phyloP scores from a whole-genome alignment of 1,284 basidiomycete genomes.

The Leccinum fallax region DNA sequence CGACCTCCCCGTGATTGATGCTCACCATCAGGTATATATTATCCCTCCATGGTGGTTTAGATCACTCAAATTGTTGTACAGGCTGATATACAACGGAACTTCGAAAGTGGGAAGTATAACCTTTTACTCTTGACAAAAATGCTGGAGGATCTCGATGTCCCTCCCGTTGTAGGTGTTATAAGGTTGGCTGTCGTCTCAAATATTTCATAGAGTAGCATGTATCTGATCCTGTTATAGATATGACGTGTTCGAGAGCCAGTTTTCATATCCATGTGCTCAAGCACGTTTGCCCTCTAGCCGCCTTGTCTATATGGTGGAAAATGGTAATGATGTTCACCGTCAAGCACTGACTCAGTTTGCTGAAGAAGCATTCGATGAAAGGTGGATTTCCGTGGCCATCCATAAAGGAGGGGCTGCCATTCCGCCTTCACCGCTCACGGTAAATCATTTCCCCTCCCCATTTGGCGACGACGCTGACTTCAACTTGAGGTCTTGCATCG shows the following conservation, averaged over 20 bases:
- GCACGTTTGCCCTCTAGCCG: constrained; percentile 50
- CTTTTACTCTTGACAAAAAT: constrained; percentile 61
- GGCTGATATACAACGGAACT: constrained; percentile 43
- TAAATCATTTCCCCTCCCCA: constrained; percentile 44
- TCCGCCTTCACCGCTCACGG: constrained; percentile 47
- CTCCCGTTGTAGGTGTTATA: constrained; percentile 56
- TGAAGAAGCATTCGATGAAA: constrained; percentile 27
- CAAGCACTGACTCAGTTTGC: constrained; percentile 45
- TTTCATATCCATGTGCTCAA: constrained; percentile 52
- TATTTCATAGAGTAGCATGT: constrained; percentile 4
- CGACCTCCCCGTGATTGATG: constrained; percentile 33
- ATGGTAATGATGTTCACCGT: constrained; percentile 55
- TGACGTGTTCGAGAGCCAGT: constrained; percentile 61
- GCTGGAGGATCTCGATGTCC: constrained; percentile 59
- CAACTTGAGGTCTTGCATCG: constrained; percentile 28
- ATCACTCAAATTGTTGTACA: constrained; percentile 17
- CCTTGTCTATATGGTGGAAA: constrained; percentile 65
- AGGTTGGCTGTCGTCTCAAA: constrained; percentile 44
- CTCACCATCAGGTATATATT: constrained; percentile 31
- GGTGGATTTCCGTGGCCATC: constrained; percentile 50
- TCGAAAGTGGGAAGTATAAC: constrained; percentile 58
- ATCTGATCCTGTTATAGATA: constrained; percentile 45
- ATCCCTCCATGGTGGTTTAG: neutral
- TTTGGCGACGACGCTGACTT: constrained; percentile 52
- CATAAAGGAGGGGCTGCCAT: constrained; percentile 43